These are phyloP conservation scores for Gyrodon lividus DNA, from an alignment of 768 basidiomycete genomes.

Conservation along the genomic window DNA sequence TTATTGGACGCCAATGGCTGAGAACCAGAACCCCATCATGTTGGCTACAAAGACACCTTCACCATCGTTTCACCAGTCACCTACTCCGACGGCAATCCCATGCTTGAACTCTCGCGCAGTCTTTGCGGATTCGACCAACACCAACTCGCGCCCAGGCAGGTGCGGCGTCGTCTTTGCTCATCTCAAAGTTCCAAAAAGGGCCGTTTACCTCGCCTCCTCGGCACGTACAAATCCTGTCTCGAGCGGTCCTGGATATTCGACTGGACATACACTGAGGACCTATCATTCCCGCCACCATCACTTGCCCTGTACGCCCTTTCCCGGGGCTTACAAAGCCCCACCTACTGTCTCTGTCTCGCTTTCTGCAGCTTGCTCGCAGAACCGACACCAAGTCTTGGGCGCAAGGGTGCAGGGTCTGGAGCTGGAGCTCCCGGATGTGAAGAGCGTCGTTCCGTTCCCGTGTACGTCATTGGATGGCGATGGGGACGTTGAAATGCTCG, in stretches of 20 bases:
- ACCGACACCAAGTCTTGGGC: background rate
- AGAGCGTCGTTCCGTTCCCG: slow-evolving; percentile 39
- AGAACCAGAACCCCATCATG: slow-evolving; percentile 14
- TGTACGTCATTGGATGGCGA: slow-evolving; percentile 24
- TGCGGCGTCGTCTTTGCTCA: background rate
- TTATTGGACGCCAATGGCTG: slow-evolving; percentile 10
- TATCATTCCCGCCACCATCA: slow-evolving; percentile 8
- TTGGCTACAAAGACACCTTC: slow-evolving; percentile 13
- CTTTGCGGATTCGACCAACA: slow-evolving; percentile 28
- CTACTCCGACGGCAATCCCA: background rate
- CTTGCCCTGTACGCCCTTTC: slow-evolving; percentile 12
- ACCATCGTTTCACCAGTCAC: slow-evolving; percentile 1
- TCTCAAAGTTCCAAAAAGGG: slow-evolving; percentile 9
- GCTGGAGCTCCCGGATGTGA: slow-evolving; percentile 29
- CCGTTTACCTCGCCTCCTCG: slow-evolving; percentile 18
- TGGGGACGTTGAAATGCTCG: slow-evolving; percentile 27
- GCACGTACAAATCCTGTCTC: slow-evolving; percentile 13
- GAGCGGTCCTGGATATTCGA: slow-evolving; percentile 4
- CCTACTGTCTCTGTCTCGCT: slow-evolving; percentile 40
- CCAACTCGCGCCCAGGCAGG: slow-evolving; percentile 6
- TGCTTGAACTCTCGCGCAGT: slow-evolving; percentile 14
- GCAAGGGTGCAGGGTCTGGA: slow-evolving; percentile 10
- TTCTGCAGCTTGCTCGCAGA: slow-evolving; percentile 33
- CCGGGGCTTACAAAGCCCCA: slow-evolving; percentile 31
- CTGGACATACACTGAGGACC: background rate